Base-by-base conservation (phyloP, 148 eudicot species). In the Rhododendron ferrugineum region DNA sequence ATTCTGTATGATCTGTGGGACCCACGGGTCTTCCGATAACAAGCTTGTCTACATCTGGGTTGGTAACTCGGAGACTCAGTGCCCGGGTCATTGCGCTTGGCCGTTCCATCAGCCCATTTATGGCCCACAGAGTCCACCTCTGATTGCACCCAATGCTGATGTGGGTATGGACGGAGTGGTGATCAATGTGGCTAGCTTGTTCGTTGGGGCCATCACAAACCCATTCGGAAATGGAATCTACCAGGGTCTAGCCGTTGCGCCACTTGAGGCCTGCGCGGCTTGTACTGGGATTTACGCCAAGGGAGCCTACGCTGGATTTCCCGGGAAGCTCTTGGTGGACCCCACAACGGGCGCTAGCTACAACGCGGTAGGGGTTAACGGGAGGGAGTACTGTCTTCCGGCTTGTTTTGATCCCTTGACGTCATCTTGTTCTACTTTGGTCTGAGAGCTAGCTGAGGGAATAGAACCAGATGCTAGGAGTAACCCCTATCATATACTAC, bases 51-150 rank as follows among this genome's bases (percentile, higher is more conserved):
- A 87, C 83, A 87, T 89, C 10, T 89, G 91, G 91, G 91, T 89
- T 0, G 91, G 91, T 22, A 89, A 89, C 84, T 87, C 91, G 1
- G 88, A 83, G 81, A 83, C 86, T 62, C 86, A 89, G 28, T 86
- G 89, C 30, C 88, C 90, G 40, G 84, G 88, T 14, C 68, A 16
- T 4, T 80, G 83, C 15, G 83, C 83, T 0, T 80, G 83, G 83
- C 89, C 91, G 16, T 90, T 87, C 46, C 90, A 88, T 84, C 89
- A 88, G 85, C 92, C 92, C 74, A 83, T 85, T n/a, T 85, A 85
- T 85, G 92, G 92, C 47, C 92, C 90, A 15, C 89, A 88, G 20
- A 56, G 78, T 86, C 84, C 90, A 4, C 85, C 92, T 0, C 26
- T 90, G 54, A 86, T 87, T 6, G 82, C 90, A 5, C 90, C 90